Base-by-base conservation (phyloP, 2,329 filamentous ascomycete species). In the Beauveria bassiana region DNA sequence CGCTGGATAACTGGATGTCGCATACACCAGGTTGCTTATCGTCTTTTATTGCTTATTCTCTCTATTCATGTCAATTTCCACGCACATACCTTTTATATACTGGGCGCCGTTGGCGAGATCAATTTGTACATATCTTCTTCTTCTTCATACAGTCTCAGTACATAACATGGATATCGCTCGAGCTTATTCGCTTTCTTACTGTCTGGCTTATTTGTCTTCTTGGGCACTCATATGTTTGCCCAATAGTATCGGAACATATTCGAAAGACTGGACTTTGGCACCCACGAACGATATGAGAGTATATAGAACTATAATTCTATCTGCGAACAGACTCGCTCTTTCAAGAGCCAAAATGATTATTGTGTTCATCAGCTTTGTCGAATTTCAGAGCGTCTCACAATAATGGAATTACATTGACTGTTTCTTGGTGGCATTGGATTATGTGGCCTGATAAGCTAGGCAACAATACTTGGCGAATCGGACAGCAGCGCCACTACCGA, bases 201-300 rank as follows among this genome's bases (percentile, higher is more conserved):
- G 5, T 45, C 64, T 47, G 62, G 51, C 64, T 65, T 65, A 59
- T 58, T 59, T 57, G 40, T 60, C 65, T 38, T 38, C 5, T 66
- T 63, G 62, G 64, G 65, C 66, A 65, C 64, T 69, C 66, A 64
- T 66, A 69, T 70, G 69, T 68, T 74, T 74, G 72, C 70, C 70
- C 71, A 68, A 69, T 65, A 64, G 68, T 66, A 70, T 67, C 67
- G 66, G 67, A 43, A 62, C 65, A 69, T 58, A 22, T 31, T 26
- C 20, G 46, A 10, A 31, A 45, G 62, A 61, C 59, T 58, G 64
- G 66, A 65, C 59, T 66, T 42, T 42, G 34, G 43, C 22, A 50
- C 12, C 16, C 14, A 51, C 43, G 6, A 24, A n/a, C 20, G 24
- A 50, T 24, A 20, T 26, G n/a, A 24, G 22, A 26, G 8, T 50